Percentiles rank a stretch among this genome's conserved stretches.
These are phyloP conservation scores for Talaromyces sp. DNA, from an alignment of 2,329 filamentous ascomycete species.

Conservation along the genomic window DNA sequence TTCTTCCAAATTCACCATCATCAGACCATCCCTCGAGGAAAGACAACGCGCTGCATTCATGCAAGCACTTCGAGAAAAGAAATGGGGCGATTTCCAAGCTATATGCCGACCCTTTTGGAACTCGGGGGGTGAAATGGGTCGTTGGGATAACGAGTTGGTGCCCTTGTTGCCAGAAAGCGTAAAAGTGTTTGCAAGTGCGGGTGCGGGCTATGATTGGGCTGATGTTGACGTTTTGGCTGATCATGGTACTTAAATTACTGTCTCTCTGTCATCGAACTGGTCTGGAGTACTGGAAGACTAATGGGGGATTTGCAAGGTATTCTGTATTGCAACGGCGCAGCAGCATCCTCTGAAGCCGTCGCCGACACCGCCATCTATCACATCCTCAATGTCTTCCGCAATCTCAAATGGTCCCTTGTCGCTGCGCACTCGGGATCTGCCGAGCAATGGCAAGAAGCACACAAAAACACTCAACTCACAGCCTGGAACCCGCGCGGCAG, in stretches of 20 bases:
- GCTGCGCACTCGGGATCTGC: slow-evolving; percentile 46
- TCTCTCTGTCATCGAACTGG: background rate
- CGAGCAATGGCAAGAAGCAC: slow-evolving; percentile 15
- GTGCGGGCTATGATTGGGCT: slow-evolving; percentile 66
- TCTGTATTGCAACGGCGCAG: slow-evolving; percentile 47
- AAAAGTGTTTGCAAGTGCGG: slow-evolving; percentile 62
- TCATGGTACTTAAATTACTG: slow-evolving; percentile 18
- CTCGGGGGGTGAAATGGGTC: slow-evolving; percentile 64
- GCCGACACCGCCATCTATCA: slow-evolving; percentile 45
- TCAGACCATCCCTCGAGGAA: slow-evolving; percentile 35
- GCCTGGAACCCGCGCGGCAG: slow-evolving; percentile 49
- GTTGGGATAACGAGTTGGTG: slow-evolving; percentile 61
- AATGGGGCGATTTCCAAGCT: slow-evolving; percentile 40
- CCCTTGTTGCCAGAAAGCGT: slow-evolving; percentile 54
- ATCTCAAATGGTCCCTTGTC: slow-evolving; percentile 48
- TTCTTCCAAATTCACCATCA: slow-evolving; percentile 33
- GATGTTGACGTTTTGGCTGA: slow-evolving; percentile 51
- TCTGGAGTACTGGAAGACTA: no score
- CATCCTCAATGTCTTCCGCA: slow-evolving; percentile 50
- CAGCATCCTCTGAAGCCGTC: slow-evolving; percentile 44
- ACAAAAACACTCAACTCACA: slow-evolving; percentile 31
- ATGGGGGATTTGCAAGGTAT: slow-evolving; percentile 23
- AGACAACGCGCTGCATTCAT: slow-evolving; percentile 36
- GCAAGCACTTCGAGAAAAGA: slow-evolving; percentile 36
- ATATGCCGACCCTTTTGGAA: slow-evolving; percentile 59